Conservation (phyloP, 352 stramenopile species). For the Aphanomyces astaci region DNA sequence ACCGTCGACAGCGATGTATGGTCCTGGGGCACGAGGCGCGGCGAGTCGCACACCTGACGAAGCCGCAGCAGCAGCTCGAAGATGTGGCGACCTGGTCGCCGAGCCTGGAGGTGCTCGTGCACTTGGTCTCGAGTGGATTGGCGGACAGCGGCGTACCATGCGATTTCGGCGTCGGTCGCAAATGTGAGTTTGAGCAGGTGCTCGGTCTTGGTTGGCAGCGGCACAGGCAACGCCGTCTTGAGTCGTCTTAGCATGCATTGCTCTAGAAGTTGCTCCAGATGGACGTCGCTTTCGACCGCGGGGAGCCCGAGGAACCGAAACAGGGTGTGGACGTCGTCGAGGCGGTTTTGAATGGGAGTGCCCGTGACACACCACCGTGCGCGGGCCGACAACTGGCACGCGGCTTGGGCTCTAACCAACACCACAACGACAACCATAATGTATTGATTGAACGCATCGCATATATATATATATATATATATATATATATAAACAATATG, state of each 20-base stretch:
- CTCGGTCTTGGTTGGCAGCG: slow-evolving; percentile 53
- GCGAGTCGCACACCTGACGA: slow-evolving; percentile 75
- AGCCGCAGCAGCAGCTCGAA: slow-evolving; percentile 84
- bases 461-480: too few relatives aligned
- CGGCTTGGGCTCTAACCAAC: slow-evolving; percentile 33
- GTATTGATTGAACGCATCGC: too few relatives aligned
- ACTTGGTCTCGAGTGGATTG: slow-evolving; percentile 70
- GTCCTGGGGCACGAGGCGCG: slow-evolving; percentile 46
- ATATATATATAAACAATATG: neutral
- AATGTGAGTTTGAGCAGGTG: slow-evolving; percentile 50
- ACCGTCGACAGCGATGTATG: slow-evolving; percentile 38
- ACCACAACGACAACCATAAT: neutral
- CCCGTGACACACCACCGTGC: slow-evolving; percentile 84
- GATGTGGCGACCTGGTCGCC: slow-evolving; percentile 67
- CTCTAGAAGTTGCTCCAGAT: slow-evolving; percentile 67
- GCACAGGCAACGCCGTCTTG: slow-evolving; percentile 63
- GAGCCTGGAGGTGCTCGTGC: slow-evolving; percentile 59
- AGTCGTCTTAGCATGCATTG: slow-evolving; percentile 77
- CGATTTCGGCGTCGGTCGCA: slow-evolving; percentile 61
- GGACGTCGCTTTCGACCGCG: slow-evolving; percentile 42
- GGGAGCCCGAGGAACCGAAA: slow-evolving; percentile 78
- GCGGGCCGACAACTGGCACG: slow-evolving; percentile 56
- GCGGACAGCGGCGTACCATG: slow-evolving; percentile 72
- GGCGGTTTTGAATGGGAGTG: slow-evolving; percentile 85
- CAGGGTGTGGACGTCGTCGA: slow-evolving; percentile 77